phyloP scores from a whole-genome alignment of 495 filamentous ascomycete genomes.

The Lasiosphaeria hispida region DNA sequence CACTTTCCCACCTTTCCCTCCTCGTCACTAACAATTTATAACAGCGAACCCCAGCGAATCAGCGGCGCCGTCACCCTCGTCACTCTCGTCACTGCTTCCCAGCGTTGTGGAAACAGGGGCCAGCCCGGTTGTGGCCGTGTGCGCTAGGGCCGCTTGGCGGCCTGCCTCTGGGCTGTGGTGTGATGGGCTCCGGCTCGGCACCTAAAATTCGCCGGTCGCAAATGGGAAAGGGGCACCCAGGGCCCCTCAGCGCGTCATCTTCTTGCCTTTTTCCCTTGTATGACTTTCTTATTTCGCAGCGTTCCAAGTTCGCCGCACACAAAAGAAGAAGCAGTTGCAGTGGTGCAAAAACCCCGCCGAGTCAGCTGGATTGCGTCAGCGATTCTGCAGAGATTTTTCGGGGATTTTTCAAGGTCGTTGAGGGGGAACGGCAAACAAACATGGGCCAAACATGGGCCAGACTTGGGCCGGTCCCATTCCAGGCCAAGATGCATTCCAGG shows the following conservation, averaged over 20 bases:
- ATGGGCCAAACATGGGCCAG: too few relatives aligned
- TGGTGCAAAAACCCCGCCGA: too few relatives aligned
- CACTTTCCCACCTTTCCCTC: background rate
- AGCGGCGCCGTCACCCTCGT: conserved; percentile 6
- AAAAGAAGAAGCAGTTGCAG: too few relatives aligned
- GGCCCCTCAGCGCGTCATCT: background rate
- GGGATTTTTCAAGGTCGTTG: too few relatives aligned
- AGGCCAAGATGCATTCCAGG: too few relatives aligned
- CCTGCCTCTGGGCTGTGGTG: background rate
- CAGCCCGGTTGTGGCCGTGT: conserved; percentile 8
- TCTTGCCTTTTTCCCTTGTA: background rate
- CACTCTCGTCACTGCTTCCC: conserved; percentile 19
- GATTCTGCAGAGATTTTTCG: too few relatives aligned
- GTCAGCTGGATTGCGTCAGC: too few relatives aligned
- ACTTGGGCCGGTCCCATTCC: too few relatives aligned
- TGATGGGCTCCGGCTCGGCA: conserved; percentile 10
- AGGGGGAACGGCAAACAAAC: too few relatives aligned
- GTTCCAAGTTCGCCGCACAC: too few relatives aligned
- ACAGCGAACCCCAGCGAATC: conserved; percentile 19
- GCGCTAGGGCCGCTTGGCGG: conserved; percentile 7
- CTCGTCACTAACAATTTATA: conserved; percentile 13
- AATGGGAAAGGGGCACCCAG: background rate
- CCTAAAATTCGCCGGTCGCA: conserved; percentile 12
- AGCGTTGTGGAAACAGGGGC: conserved; percentile 21
- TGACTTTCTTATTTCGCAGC: too few relatives aligned